phyloP scores from a whole-genome alignment of 164 flowering plant genomes.

The Hamamelis virginiana region DNA sequence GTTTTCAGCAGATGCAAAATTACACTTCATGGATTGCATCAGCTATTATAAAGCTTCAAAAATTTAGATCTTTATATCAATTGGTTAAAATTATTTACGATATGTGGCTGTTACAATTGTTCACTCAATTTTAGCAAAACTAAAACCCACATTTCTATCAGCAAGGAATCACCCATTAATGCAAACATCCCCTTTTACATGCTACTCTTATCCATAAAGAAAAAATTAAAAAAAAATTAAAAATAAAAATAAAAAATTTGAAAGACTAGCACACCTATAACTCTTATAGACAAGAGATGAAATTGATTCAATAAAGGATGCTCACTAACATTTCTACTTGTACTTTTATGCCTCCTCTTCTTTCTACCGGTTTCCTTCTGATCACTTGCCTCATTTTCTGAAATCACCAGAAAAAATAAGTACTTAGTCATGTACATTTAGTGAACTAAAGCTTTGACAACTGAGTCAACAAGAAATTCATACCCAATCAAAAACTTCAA shows the following conservation, averaged over 20 bases:
- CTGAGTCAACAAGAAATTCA: background rate
- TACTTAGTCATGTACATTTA: background rate
- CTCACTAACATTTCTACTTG: conserved; percentile 34
- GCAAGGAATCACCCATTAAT: background rate
- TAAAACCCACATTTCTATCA: background rate
- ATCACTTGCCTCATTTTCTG: conserved; percentile 51
- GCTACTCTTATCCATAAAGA: background rate
- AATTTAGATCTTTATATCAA: too few species aligned
- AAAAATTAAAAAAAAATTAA: too few species aligned
- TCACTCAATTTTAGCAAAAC: too few species aligned
- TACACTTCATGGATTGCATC: too few species aligned
- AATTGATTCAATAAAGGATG: background rate
- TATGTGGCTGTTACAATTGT: background rate
- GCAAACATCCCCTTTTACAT: background rate
- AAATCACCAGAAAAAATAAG: conserved; percentile 10
- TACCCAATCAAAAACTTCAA: background rate
- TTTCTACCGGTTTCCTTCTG: conserved; percentile 38
- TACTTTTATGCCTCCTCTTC: conserved; percentile 33
- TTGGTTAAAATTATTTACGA: background rate
- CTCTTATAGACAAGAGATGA: background rate
- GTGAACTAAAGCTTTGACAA: background rate
- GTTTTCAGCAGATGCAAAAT: too few species aligned
- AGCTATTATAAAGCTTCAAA: too few species aligned
- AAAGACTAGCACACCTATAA: background rate
- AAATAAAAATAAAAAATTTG: background rate